These are phyloP conservation scores for Mariannaea elegans DNA, from an alignment of 2,329 filamentous ascomycete genomes.

Conservation along the genomic window DNA sequence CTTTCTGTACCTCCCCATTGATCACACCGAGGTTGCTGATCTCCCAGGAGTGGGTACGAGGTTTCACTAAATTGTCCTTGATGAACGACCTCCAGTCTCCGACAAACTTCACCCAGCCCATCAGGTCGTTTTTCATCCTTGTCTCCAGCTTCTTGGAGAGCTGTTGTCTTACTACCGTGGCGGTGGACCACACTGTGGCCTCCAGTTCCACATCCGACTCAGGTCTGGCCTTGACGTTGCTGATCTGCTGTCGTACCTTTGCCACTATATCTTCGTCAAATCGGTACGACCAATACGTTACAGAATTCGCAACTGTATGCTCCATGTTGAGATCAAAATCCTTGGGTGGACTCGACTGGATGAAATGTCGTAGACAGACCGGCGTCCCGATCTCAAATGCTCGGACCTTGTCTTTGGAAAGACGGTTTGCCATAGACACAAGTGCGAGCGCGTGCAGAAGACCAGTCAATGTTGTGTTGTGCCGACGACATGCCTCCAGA, in stretches of 20 bases:
- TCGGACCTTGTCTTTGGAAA: not conserved
- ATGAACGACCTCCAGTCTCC: constrained; percentile 18
- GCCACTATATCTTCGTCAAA: constrained; percentile 1
- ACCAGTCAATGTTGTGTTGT: constrained; percentile 1
- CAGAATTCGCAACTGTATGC: no score
- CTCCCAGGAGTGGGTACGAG: constrained; percentile 11
- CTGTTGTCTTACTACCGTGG: not conserved
- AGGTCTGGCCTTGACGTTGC: not conserved
- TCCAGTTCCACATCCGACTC: not conserved
- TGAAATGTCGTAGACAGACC: no score
- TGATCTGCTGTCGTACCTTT: not conserved
- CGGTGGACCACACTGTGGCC: not conserved
- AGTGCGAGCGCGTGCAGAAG: not conserved
- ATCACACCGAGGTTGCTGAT: constrained; percentile 27
- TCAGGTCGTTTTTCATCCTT: constrained; percentile 9
- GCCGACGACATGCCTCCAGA: not conserved
- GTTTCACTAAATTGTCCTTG: not conserved
- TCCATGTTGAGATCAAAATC: no score
- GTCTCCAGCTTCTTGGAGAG: not conserved
- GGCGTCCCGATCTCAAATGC: not conserved
- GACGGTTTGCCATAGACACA: not conserved
- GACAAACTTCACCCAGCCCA: constrained; percentile 18
- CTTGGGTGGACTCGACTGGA: no score
- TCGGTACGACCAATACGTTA: no score
- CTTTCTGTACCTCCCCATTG: not conserved